A percentile compares a stretch with the other conserved stretches of the same genome.
Evolutionary conservation across 768 basidiomycete genomes (phyloP).

Genomic region (Trametes elegans): DNA sequence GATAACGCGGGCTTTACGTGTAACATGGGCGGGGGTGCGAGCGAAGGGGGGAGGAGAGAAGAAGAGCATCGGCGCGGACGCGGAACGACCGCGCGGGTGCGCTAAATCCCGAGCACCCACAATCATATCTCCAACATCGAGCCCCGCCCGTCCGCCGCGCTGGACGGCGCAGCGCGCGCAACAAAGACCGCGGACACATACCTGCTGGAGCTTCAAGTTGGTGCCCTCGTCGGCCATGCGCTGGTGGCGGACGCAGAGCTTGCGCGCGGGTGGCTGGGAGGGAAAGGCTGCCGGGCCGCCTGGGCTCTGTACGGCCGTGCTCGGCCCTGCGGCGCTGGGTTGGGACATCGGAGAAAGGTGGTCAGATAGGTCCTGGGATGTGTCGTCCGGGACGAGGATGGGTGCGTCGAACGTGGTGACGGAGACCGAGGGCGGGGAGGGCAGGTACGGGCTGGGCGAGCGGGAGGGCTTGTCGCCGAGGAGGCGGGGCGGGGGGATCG

Average conservation of each 20-base stretch:
- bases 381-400: conserved; percentile 14
- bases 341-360: neutral
- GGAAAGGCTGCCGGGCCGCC: conserved; percentile 10
- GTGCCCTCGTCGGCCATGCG: conserved; percentile 96
- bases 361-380: neutral
- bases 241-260: conserved; percentile 91
- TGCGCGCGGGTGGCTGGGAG: conserved; percentile 48
- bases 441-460: conserved; percentile 25
- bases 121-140: neutral
- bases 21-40: neutral
- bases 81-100: conserved; percentile 6
- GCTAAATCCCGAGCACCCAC: neutral
- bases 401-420: conserved; percentile 27
- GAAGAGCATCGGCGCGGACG: neutral
- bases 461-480: conserved; percentile 30
- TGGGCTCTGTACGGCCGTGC: too few species aligned
- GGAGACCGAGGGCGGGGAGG: conserved; percentile 20
- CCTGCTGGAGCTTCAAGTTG: conserved; percentile 88
- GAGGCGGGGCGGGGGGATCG: conserved; percentile 61
- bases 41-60: neutral
- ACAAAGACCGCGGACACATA: conserved; percentile 43
- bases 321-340: neutral
- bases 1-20: neutral
- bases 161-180: neutral
- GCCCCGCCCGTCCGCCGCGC: neutral